Percentiles rank a stretch among this genome's conserved stretches.
phyloP scores from a whole-genome alignment of 805 yeast species.

The Candida pseudoglaebosa region DNA sequence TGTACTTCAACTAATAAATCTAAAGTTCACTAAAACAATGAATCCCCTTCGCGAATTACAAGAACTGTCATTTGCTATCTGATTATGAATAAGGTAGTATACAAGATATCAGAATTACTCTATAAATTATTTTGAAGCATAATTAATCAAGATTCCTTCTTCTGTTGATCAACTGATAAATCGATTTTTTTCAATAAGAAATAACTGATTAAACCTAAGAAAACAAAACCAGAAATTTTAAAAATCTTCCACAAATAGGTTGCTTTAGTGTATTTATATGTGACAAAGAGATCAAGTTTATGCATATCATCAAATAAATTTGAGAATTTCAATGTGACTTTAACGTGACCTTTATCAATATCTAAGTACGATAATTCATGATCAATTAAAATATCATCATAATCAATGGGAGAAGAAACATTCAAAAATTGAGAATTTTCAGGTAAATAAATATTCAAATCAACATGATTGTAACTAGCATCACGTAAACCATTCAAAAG shows the following conservation, averaged over 20 bases:
- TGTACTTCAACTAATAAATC: too few species aligned
- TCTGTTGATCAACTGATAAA: constrained; percentile 21
- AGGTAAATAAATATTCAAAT: constrained; percentile 69
- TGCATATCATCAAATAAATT: constrained; percentile 70
- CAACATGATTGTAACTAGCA: constrained; percentile 60
- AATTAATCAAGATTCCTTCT: constrained; percentile 3
- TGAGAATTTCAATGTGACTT: constrained; percentile 53
- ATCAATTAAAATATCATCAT: constrained; percentile 25
- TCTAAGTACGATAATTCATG: constrained; percentile 65
- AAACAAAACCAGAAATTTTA: constrained; percentile 57
- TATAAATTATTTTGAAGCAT: too few species aligned
- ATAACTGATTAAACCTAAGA: constrained; percentile 55
- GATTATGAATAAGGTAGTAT: neutral
- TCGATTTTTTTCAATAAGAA: constrained; percentile 40
- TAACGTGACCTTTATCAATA: constrained; percentile 70
- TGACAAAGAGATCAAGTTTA: constrained; percentile 51
- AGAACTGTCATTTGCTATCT: too few species aligned
- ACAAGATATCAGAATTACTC: too few species aligned
- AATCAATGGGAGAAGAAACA: constrained; percentile 53
- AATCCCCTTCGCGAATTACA: too few species aligned
- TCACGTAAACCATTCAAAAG: constrained; percentile 68
- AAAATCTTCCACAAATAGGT: constrained; percentile 63
- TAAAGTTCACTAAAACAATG: too few species aligned
- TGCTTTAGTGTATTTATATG: constrained; percentile 55
- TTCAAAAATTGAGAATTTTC: constrained; percentile 70